phyloP scores from a whole-genome alignment of 257 asterid species.

The Fraxinus americana region DNA sequence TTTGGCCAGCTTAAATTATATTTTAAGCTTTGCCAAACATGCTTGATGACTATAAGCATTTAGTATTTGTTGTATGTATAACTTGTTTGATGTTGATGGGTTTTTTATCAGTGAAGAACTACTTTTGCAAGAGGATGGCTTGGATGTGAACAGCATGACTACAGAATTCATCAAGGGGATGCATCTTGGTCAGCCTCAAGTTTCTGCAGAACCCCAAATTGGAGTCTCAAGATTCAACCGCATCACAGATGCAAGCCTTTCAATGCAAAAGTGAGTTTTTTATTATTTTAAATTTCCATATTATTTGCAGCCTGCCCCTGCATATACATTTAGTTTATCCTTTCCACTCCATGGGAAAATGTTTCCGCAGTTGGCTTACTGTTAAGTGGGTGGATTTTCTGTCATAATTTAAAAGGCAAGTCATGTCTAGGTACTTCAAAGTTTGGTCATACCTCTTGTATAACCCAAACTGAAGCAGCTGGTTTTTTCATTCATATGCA shows the following conservation, averaged over 20 bases:
- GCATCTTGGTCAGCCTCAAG: conserved; percentile 59
- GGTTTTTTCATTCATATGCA: too few species aligned
- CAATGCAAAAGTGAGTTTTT: conserved; percentile 60
- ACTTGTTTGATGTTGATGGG: conserved; percentile 8
- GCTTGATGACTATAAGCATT: background rate
- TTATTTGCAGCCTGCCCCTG: background rate
- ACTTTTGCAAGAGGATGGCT: conserved; percentile 86
- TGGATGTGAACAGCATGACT: conserved; percentile 62
- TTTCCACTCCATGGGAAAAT: background rate
- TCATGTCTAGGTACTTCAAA: background rate
- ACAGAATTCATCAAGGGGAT: conserved; percentile 66
- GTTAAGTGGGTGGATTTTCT: background rate
- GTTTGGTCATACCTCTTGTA: background rate
- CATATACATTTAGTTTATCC: background rate
- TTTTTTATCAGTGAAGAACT: conserved; percentile 76
- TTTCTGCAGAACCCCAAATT: conserved; percentile 46
- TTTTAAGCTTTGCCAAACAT: too few species aligned
- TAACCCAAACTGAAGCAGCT: background rate
- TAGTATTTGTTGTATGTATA: background rate
- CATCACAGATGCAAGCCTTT: conserved; percentile 43
- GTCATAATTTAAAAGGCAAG: background rate
- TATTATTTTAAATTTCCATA: conserved; percentile 1
- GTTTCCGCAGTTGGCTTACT: background rate
- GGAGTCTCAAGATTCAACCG: conserved; percentile 60
- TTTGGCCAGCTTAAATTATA: too few species aligned